Base-by-base conservation (phyloP, 495 filamentous ascomycete species). In the Pyrenopolyporus hunteri region DNA sequence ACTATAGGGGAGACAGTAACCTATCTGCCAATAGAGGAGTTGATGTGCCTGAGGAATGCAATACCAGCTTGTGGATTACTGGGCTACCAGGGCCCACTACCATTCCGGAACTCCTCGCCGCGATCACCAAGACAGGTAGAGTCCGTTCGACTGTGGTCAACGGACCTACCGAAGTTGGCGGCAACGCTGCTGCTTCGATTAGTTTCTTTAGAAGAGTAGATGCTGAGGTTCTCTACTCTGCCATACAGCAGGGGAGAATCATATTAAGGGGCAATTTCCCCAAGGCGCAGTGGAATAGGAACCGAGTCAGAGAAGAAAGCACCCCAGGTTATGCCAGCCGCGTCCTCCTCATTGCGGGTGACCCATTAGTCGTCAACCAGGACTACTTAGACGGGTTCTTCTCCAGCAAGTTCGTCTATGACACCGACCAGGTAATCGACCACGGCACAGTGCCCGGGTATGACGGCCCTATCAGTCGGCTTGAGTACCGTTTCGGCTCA, bases 401-500 rank as follows among this genome's bases (percentile, higher is more conserved):
- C 39, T 5, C 29, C 1, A 31, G 7, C 6, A 67, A 67, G 37
- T 64, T 70, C 19, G 53, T 62, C 0, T 70, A 58, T 48, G 36
- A 64, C 1, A 40, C 65, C 8, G 70, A 73, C 17, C 17, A 40
- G 2, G 23, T 73, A 8, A 44, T 67, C 14, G 20, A 66, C 4
- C 57, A 66, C 35, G 63, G 52, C 10, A 44, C 20, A 1, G 42
- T 57, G 0, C 1, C 19, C 0, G 31, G 17, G 9, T 13, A 9
- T 19, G 29, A 7, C 0, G 63, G 57, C 0, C 51, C 46, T 2
- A 35, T 61, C 14, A 23, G 36, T 13, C 51, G 63, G 4, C 5
- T 57, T 0, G 76, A 78, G 59, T 74, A 71, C 35, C 70, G 71
- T 0, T 79, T 77, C 29, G 76, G 76, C 2, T 76, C 73, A 0